These are phyloP conservation scores for Fragaria ananassa DNA, from an alignment of 306 rosid genomes.

Conservation along the genomic window DNA sequence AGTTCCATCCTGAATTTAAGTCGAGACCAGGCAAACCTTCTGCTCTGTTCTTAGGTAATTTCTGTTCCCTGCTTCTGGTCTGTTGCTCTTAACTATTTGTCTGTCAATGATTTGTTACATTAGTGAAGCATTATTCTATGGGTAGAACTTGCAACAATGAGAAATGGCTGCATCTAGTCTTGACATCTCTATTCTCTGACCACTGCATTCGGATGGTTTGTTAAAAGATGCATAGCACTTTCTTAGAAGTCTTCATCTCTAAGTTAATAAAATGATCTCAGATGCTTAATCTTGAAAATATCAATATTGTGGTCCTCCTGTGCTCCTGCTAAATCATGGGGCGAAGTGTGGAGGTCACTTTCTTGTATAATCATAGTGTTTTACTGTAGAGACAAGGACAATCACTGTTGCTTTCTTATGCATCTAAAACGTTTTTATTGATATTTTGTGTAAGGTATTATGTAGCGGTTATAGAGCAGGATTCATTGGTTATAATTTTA, in stretches of 20 bases:
- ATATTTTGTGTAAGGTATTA: not conserved
- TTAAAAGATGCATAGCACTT: not conserved
- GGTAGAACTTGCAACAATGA: not conserved
- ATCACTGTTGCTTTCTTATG: not conserved
- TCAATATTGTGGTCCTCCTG: not conserved
- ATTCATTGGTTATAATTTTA: not conserved
- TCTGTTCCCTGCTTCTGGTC: not conserved
- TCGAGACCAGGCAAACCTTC: slow-evolving; percentile 91
- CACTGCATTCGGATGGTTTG: not conserved
- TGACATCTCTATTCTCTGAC: not conserved
- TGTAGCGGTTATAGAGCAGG: not conserved
- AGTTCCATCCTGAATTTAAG: slow-evolving; percentile 87
- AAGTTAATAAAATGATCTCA: not conserved
- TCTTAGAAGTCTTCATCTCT: not conserved
- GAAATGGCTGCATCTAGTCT: not conserved
- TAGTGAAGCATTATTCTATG: not conserved
- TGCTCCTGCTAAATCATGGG: not conserved
- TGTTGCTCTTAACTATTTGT: slow-evolving; percentile 7
- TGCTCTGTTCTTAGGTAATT: slow-evolving; percentile 65
- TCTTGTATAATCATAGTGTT: not conserved
- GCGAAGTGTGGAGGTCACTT: not conserved
- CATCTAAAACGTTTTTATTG: not conserved
- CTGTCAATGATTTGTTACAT: not conserved
- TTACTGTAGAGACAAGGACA: not conserved
- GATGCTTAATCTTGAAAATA: not conserved